A percentile compares a stretch with the other conserved stretches of the same genome.
phyloP scores from a whole-genome alignment of 805 yeast species.

The Ogataea chonburiensis region DNA sequence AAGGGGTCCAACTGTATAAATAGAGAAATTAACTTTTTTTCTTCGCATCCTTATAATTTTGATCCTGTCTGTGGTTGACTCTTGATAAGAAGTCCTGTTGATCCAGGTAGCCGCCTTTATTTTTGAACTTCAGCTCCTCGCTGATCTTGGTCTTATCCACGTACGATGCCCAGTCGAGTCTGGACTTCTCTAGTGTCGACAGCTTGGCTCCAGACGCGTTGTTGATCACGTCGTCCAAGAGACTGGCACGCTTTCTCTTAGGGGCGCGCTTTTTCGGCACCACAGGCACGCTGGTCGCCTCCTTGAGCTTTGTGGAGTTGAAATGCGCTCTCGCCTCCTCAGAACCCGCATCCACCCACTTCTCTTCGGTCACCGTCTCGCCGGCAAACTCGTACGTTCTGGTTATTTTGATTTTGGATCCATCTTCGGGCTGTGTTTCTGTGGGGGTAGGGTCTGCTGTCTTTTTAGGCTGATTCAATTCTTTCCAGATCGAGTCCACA shows the following conservation, averaged over 20 bases:
- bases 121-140: slow-evolving; percentile 77
- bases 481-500: slow-evolving; percentile 55
- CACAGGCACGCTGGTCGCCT: slow-evolving; percentile 3
- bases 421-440: slow-evolving; percentile 29
- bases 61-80: slow-evolving; percentile 61
- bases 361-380: slow-evolving; percentile 70
- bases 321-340: slow-evolving; percentile 87
- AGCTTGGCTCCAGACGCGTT: slow-evolving; percentile 72
- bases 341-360: slow-evolving; percentile 70
- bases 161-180: slow-evolving; percentile 92
- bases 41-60: slow-evolving; percentile 44
- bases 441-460: slow-evolving; percentile 1
- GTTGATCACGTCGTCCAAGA: slow-evolving; percentile 72
- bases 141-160: slow-evolving; percentile 83
- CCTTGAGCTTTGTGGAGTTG: slow-evolving; percentile 42
- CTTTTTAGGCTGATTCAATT: slow-evolving; percentile 39
- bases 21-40: slow-evolving; percentile 1
- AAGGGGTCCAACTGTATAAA: slow-evolving; percentile 32
- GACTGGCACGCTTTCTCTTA: slow-evolving; percentile 69
- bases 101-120: slow-evolving; percentile 88
- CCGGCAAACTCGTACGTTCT: slow-evolving; percentile 90
- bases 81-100: slow-evolving; percentile 85
- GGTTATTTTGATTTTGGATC: slow-evolving; percentile 58
- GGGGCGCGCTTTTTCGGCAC: slow-evolving; percentile 27
- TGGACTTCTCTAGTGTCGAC: slow-evolving; percentile 88